Base-by-base conservation (phyloP, 106 monocot species). In the Vanilla planifolia region DNA sequence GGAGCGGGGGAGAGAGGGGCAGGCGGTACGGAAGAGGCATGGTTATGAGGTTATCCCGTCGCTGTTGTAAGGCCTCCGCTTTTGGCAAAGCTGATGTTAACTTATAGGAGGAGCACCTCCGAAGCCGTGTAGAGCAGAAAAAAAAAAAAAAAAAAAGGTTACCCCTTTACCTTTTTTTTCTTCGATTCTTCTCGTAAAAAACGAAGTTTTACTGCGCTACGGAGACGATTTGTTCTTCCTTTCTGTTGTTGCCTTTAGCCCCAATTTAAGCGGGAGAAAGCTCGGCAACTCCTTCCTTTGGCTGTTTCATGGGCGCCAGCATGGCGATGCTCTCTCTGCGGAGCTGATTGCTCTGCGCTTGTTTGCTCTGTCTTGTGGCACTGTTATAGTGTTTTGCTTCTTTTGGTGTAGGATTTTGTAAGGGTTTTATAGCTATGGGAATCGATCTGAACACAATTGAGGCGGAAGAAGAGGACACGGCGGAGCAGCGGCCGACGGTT, bases 401-500 rank as follows among this genome's bases (percentile, higher is more conserved):
- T 6, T 15, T 53, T 30, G n/a, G n/a, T n/a, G 48, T 24, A 14
- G 10, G 53, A 5, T 15, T 6, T 6, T 53, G 9, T 32, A 16
- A 24, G 34, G 3, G 35, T 6, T 37, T 37, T 37, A 6, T 17
- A 22, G 57, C 29, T 51, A 93, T 88, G 86, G 80, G 80, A 47
- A 84, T 96, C 73, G 95, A 96, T 75, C 70, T 96, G 59, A 96
- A 96, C 79, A 76, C 76, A 14, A 58, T 87, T 28, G 84, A 86
- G 48, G 93, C 77, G 22, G 86, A 70, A 47, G 79, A 71, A 43
- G 77, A 52, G 35, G 79, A 55, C 57, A 57, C 24, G 51, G 51
- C 15, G 61, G 56, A 50, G 57, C 51, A 14, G 21, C 55, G 11
- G 9, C 24, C 42, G 2, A 33, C 43, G 8, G 50, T 5, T 32